Conservation (phyloP, 1,284 basidiomycete genomes). For the Malassezia yamatoensis region DNA sequence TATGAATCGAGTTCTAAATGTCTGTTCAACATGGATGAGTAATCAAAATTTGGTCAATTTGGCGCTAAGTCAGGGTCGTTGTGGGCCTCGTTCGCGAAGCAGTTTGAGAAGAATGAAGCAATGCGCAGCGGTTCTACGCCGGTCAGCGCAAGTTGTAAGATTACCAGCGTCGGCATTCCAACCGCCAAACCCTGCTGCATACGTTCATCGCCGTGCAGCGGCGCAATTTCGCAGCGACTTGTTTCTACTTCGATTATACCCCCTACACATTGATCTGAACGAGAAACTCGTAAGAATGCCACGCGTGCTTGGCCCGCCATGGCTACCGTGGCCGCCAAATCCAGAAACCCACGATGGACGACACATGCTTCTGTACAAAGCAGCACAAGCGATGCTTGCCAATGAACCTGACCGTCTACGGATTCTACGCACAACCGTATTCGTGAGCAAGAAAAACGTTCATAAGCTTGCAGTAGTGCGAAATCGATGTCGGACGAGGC, state of each 20-base stretch:
- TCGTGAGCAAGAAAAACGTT: slow-evolving; percentile 29
- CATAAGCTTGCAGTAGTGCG: slow-evolving; percentile 36
- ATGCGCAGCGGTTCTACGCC: background rate
- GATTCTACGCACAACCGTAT: slow-evolving; percentile 18
- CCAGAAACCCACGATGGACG: slow-evolving; percentile 9
- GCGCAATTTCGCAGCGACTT: slow-evolving; percentile 1
- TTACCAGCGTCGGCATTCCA: slow-evolving; percentile 7
- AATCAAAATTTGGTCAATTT: no score
- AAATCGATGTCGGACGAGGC: slow-evolving; percentile 20
- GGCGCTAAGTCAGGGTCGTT: no score
- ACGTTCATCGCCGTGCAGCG: background rate
- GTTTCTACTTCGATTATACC: slow-evolving; percentile 10
- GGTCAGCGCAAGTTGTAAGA: background rate
- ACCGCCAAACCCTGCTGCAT: slow-evolving; percentile 2
- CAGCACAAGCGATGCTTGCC: background rate
- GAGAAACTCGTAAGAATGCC: background rate
- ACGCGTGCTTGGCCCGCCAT: slow-evolving; percentile 10
- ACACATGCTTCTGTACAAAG: slow-evolving; percentile 2
- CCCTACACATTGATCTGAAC: background rate
- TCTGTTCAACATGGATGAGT: no score
- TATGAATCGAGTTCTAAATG: no score
- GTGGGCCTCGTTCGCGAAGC: no score
- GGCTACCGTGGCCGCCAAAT: slow-evolving; percentile 15
- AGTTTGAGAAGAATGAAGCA: no score
- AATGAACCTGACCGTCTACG: background rate